Evolutionary conservation across 1,284 basidiomycete genomes (phyloP), one percentile per base, ranked within the genome.

Genomic region (Apiotrichum porosum): DNA sequence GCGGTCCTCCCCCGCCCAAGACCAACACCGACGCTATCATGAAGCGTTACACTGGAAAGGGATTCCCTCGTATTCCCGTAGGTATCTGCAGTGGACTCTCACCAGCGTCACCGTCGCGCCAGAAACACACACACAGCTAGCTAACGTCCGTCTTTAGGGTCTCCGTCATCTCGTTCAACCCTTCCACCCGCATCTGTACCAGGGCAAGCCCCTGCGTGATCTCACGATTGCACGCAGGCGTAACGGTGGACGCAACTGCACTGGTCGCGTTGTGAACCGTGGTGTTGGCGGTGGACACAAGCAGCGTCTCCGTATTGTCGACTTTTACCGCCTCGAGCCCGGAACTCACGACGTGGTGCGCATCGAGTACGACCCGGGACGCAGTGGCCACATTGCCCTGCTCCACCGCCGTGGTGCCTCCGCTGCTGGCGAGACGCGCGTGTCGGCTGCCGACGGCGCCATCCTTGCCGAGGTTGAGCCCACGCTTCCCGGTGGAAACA

Each of bases 331-430:
- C 42, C 75, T 74, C 40, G 83, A 85, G 55, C 73, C 81, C 0
- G 94, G 94, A 8, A 77, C 85, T 35, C 88, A 91, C 68, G 84
- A 90, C 58, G 92, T 97, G 36, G 80, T 94, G 14, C 82, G 93
- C 36, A 88, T 98, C 62, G 94, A 98, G 74, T 98, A 97, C 70
- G 94, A 98, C 76, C 94, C 94, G 0, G 88, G 88, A 26, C 80
- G 94, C 42, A 88, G 85, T 36, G 90, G 88, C 4, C 95, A 98
- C 72, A 93, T 98, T 63, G 94, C 94, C 1, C 80, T 98, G 44
- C 68, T 97, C 57, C 62, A 63, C 49, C 60, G 61, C 23, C 51
- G 65, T 3, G 55, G 54, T 4, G 52, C 62, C 4, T 38, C 41
- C 5, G 55, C 50, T 33, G n/a, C 17, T n/a, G 41, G 39, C 28